Evolutionary conservation across 805 yeast species (phyloP), one percentile per base, ranked within the genome.

Genomic region (Yarrowia osloensis): DNA sequence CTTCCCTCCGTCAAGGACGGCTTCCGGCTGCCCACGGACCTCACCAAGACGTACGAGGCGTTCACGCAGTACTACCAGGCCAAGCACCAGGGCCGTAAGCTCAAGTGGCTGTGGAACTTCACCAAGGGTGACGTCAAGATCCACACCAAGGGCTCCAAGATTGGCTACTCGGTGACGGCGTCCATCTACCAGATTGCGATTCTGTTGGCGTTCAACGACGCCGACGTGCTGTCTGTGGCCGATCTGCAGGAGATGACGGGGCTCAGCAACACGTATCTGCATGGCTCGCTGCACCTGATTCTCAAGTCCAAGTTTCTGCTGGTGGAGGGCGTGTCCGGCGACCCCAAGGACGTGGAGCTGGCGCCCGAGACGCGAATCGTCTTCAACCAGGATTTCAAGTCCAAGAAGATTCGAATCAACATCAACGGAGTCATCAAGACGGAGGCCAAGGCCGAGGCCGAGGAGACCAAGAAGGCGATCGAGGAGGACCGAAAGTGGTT

Each of bases 71-170:
- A 89, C 68, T 96, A 94, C 77, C 81, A 85, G 49, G 80, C 82
- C 39, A 88, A 89, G 73, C 98, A 94, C 77, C 85, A 81, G 69
- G 98, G 98, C 13, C 85, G 98, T 77, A 87, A 91, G 70, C 84
- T 95, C 72, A 89, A 90, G 74, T 95, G 99, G 99, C 84, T 94
- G 68, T 95, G 98, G 98, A 89, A 91, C 73, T 86, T 91, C 75
- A 91, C 96, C 55, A 89, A 94, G 76, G 95, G 96, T 69, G 99
- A 95, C 76, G 78, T 95, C 67, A 90, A 88, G 77, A 97, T 96
- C 12, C 89, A 91, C 74, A 85, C 94, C 6, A 88, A 88, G 71
- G 89, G 93, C 4, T 92, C 97, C 57, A 90, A 88, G 74, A 69
- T 70, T 12, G 74, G 75, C 8, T 77, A 77, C 67, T 74, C 77